Percentiles rank a stretch among this genome's conserved stretches.
phyloP scores from a whole-genome alignment of 2,329 filamentous ascomycete species.

The Xylariaceae sp. region DNA sequence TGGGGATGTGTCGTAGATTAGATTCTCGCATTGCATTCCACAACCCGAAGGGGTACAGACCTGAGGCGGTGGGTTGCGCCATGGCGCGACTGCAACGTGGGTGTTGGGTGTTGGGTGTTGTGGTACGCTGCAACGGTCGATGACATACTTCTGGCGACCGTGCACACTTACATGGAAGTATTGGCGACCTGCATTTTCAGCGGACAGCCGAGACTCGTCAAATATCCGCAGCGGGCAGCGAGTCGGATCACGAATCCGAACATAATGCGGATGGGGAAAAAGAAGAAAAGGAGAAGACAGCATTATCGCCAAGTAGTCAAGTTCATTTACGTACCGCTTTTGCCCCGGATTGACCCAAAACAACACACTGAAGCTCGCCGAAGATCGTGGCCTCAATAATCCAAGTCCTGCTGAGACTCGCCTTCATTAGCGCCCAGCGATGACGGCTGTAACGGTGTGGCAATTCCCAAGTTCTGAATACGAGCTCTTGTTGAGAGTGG shows the following conservation, averaged over 20 bases:
- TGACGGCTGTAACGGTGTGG: background rate
- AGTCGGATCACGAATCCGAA: no score
- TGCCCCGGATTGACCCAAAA: background rate
- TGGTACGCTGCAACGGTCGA: constrained; percentile 2
- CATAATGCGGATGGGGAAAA: no score
- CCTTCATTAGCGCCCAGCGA: no score
- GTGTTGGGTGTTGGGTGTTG: background rate
- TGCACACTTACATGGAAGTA: constrained; percentile 9
- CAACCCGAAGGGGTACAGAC: constrained; percentile 3
- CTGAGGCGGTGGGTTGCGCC: background rate
- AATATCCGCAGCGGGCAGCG: no score
- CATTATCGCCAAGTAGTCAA: background rate
- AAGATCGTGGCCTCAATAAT: no score
- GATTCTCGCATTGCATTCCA: constrained; percentile 6
- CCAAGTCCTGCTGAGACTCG: no score
- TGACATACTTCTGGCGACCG: constrained; percentile 5
- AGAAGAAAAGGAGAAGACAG: background rate
- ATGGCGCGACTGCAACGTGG: background rate
- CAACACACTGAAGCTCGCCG: no score
- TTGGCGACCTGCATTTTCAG: constrained; percentile 13
- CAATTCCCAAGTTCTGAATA: background rate
- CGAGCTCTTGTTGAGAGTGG: no score
- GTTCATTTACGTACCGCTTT: background rate
- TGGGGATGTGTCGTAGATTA: constrained; percentile 3
- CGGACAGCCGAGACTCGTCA: constrained; percentile 18